Conservation (phyloP, 805 yeast genomes). For the Candida ortonii region DNA sequence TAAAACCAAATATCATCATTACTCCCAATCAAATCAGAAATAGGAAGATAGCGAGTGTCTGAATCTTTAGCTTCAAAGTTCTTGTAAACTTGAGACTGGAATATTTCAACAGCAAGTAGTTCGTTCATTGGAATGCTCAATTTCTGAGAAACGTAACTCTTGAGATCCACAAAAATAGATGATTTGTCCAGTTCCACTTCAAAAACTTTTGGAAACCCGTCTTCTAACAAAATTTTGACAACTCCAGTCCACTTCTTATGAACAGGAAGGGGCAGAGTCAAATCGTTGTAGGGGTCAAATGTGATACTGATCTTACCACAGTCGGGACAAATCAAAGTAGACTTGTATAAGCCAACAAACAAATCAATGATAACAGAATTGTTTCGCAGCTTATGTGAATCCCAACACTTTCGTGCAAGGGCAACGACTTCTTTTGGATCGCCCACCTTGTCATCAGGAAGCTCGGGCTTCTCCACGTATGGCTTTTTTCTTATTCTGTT, state of each 20-base stretch:
- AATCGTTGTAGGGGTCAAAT: constrained; percentile 89
- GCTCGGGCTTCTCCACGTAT: constrained; percentile 82
- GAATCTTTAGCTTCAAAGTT: constrained; percentile 56
- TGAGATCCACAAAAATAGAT: constrained; percentile 61
- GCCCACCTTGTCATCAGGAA: constrained; percentile 56
- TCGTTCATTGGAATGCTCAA: constrained; percentile 35
- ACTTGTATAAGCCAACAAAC: constrained; percentile 87
- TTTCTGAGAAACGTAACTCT: constrained; percentile 55
- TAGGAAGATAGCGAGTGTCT: constrained; percentile 61
- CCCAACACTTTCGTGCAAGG: constrained; percentile 78
- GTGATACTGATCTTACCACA: constrained; percentile 80
- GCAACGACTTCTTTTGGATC: constrained; percentile 51
- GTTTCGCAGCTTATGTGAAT: constrained; percentile 71
- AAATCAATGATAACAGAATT: constrained; percentile 82
- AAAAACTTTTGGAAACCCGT: constrained; percentile 46
- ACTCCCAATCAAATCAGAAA: constrained; percentile 61
- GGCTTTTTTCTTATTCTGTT: constrained; percentile 84
- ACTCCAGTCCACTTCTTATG: constrained; percentile 67
- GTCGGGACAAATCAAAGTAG: constrained; percentile 83
- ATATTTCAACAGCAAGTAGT: constrained; percentile 58
- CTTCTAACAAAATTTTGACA: constrained; percentile 60
- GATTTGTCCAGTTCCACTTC: constrained; percentile 73
- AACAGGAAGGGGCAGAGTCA: constrained; percentile 86
- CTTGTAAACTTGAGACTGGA: constrained; percentile 63
- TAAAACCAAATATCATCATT: constrained; percentile 69